Conservation (phyloP, 2,329 filamentous ascomycete species). For the Penicillium paneum region DNA sequence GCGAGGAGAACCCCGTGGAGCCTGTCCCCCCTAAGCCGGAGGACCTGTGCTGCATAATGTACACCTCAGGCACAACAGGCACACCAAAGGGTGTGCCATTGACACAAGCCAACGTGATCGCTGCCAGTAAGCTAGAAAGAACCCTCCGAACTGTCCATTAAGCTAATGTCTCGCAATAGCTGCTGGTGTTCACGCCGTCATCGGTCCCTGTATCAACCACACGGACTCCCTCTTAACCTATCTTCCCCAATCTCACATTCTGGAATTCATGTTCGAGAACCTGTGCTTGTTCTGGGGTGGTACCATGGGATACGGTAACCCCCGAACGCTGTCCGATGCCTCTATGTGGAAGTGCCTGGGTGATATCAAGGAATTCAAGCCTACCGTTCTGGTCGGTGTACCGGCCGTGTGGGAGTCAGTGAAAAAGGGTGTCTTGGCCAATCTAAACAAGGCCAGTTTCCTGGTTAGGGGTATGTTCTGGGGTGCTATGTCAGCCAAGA, state of each 20-base stretch:
- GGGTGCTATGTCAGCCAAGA: conserved; percentile 61
- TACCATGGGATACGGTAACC: conserved; percentile 88
- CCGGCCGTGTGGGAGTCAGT: conserved; percentile 97
- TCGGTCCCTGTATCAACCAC: conserved; percentile 73
- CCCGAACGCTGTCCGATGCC: conserved; percentile 79
- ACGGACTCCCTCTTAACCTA: conserved; percentile 83
- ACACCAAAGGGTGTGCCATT: conserved; percentile 84
- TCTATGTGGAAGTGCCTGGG: conserved; percentile 87
- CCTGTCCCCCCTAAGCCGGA: conserved; percentile 68
- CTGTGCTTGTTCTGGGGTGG: conserved; percentile 83
- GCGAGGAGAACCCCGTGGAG: conserved; percentile 66
- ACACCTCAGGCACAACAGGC: conserved; percentile 85
- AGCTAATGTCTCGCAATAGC: conserved; percentile 46
- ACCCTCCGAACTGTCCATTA: conserved; percentile 10
- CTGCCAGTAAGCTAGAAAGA: conserved; percentile 59
- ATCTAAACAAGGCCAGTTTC: conserved; percentile 69
- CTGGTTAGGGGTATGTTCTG: conserved; percentile 76
- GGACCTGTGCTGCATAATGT: conserved; percentile 77
- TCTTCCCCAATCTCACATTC: conserved; percentile 89
- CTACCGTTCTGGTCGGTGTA: conserved; percentile 88
- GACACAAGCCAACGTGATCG: conserved; percentile 74
- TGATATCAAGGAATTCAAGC: conserved; percentile 87
- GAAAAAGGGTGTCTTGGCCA: conserved; percentile 84
- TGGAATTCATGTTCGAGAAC: conserved; percentile 96
- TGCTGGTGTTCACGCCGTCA: conserved; percentile 73